Conservation (phyloP, 345 rosid species). For the Durio zibethinus region DNA sequence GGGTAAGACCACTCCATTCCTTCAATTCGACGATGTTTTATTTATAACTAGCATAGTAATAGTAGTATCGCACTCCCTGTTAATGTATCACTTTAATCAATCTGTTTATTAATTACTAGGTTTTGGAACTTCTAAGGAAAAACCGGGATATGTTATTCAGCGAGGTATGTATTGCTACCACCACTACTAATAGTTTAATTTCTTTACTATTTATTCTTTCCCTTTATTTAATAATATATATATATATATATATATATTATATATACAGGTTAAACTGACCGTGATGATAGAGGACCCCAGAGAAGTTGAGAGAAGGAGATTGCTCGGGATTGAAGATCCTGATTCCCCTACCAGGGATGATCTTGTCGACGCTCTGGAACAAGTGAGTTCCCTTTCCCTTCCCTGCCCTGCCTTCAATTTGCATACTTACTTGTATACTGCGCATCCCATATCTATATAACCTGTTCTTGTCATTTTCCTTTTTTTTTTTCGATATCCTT, state of each 20-base stretch:
- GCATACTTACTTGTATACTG: not conserved
- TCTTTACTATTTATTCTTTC: too few species aligned
- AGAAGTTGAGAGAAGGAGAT: slow-evolving; percentile 76
- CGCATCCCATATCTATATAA: not conserved
- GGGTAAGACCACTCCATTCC: slow-evolving; percentile 20
- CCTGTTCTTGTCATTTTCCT: not conserved
- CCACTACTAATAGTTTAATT: not conserved
- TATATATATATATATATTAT: too few species aligned
- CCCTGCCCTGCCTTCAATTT: not conserved
- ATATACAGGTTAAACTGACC: slow-evolving; percentile 68
- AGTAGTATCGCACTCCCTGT: not conserved
- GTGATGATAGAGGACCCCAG: slow-evolving; percentile 90
- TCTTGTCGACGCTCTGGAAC: slow-evolving; percentile 72
- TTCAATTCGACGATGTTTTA: not conserved
- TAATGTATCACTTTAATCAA: slow-evolving; percentile 7
- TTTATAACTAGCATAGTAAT: not conserved
- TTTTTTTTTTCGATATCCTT: not conserved
- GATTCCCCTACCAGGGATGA: slow-evolving; percentile 84
- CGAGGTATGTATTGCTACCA: slow-evolving; percentile 40
- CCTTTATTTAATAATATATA: too few species aligned
- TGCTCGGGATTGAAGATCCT: slow-evolving; percentile 77
- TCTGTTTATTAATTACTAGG: slow-evolving; percentile 33
- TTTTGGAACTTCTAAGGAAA: slow-evolving; percentile 74
- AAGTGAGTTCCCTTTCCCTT: slow-evolving; percentile 32
- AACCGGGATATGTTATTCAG: slow-evolving; percentile 89